These are phyloP conservation scores for Zygotorulaspora sp. DNA, from an alignment of 805 yeast species.

Conservation along the genomic window DNA sequence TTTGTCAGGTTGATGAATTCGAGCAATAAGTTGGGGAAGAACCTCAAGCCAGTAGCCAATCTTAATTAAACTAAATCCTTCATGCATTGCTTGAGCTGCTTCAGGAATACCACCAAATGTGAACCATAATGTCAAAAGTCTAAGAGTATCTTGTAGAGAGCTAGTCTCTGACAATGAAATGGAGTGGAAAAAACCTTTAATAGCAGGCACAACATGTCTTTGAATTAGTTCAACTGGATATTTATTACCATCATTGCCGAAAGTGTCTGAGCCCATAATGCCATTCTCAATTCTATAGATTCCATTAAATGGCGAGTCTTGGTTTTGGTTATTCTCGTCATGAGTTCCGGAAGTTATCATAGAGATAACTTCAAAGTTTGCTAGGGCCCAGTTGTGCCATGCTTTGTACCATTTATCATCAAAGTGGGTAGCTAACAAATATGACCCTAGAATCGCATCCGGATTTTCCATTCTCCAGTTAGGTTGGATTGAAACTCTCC, in stretches of 20 bases:
- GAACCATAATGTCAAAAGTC: slow-evolving; percentile 91
- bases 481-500: slow-evolving; percentile 81
- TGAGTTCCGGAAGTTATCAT: slow-evolving; percentile 38
- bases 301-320: slow-evolving; percentile 12
- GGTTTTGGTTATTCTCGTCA: slow-evolving; percentile 20
- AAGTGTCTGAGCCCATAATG: slow-evolving; percentile 31
- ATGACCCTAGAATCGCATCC: slow-evolving; percentile 85
- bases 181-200: slow-evolving; percentile 92
- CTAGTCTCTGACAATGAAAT: slow-evolving; percentile 81
- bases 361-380: slow-evolving; percentile 92
- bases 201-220: slow-evolving; percentile 92
- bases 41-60: slow-evolving; percentile 95
- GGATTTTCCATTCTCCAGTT: slow-evolving; percentile 78
- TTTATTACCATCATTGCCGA: slow-evolving; percentile 28
- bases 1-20: slow-evolving; percentile 92
- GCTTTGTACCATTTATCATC: slow-evolving; percentile 95
- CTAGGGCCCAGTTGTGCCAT: slow-evolving; percentile 99
- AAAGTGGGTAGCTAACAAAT: slow-evolving; percentile 89
- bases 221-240: slow-evolving; percentile 56
- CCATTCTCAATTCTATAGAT: slow-evolving; percentile 21
- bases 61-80: slow-evolving; percentile 84
- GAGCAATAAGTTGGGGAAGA: slow-evolving; percentile 89
- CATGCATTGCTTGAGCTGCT: slow-evolving; percentile 84
- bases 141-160: slow-evolving; percentile 86
- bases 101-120: slow-evolving; percentile 91